phyloP scores from a whole-genome alignment of 257 asterid genomes.

The Penstemon eatonii region DNA sequence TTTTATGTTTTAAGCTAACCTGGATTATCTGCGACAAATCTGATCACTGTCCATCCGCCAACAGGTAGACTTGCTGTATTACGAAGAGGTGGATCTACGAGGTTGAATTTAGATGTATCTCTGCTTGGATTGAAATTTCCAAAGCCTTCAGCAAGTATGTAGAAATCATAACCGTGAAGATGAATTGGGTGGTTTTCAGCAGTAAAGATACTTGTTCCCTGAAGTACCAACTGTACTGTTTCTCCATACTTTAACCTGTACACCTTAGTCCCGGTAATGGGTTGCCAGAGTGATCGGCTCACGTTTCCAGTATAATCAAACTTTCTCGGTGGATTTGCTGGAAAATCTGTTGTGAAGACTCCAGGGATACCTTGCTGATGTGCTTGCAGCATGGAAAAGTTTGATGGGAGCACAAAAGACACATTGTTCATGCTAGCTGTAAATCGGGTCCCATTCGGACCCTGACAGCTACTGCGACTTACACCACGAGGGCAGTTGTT shows the following conservation, averaged over 20 bases:
- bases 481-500: constrained; percentile 60
- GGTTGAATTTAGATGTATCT: constrained; percentile 70
- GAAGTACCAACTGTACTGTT: constrained; percentile 72
- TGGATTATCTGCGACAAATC: constrained; percentile 94
- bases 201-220: constrained; percentile 78
- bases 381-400: constrained; percentile 72
- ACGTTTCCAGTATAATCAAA: constrained; percentile 88
- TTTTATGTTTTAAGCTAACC: constrained; percentile 39
- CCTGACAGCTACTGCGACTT: constrained; percentile 60
- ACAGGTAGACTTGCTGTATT: constrained; percentile 85
- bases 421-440: constrained; percentile 89
- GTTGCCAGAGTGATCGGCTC: constrained; percentile 82
- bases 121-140: constrained; percentile 68
- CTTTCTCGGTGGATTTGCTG: constrained; percentile 55
- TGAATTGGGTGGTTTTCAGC: constrained; percentile 94
- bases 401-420: constrained; percentile 80
- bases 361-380: constrained; percentile 76
- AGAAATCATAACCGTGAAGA: constrained; percentile 91
- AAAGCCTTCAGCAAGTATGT: constrained; percentile 78
- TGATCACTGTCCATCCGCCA: constrained; percentile 82
- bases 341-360: constrained; percentile 78
- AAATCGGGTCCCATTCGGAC: constrained; percentile 86
- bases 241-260: constrained; percentile 70
- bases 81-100: constrained; percentile 76
- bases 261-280: constrained; percentile 54